Conservation (phyloP, 179 eudicot genomes). For the Heliamphora pulchella region DNA sequence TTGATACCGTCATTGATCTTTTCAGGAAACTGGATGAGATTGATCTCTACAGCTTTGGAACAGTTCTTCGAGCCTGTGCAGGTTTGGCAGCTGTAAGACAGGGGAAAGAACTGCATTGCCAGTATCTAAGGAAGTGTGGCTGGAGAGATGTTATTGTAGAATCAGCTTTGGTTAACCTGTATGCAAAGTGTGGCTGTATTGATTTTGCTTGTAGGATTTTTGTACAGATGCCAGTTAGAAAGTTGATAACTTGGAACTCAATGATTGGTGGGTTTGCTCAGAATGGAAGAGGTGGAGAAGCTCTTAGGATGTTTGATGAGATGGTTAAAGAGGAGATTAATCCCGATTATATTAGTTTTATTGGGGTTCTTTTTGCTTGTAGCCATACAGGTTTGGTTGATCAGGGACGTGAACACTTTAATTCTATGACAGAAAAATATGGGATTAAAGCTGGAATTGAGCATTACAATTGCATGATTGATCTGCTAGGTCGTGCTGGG, state of each 20-base stretch:
- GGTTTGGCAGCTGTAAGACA: slow-evolving; percentile 56
- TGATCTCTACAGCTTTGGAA: slow-evolving; percentile 65
- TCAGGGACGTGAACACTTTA: slow-evolving; percentile 53
- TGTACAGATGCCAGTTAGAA: slow-evolving; percentile 32
- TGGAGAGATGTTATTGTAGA: slow-evolving; percentile 52
- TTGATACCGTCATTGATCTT: slow-evolving; percentile 50
- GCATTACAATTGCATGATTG: slow-evolving; percentile 72
- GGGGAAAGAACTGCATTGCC: slow-evolving; percentile 74
- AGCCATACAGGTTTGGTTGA: slow-evolving; percentile 75
- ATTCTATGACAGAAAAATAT: slow-evolving; percentile 40
- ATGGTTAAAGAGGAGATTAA: slow-evolving; percentile 40
- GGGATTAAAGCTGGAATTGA: slow-evolving; percentile 56
- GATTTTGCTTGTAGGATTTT: slow-evolving; percentile 66
- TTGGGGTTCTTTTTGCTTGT: slow-evolving; percentile 74
- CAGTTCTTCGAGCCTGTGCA: slow-evolving; percentile 79
- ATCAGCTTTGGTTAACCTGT: slow-evolving; percentile 63
- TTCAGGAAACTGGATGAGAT: slow-evolving; percentile 41
- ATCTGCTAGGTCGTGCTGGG: slow-evolving; percentile 76
- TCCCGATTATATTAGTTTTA: slow-evolving; percentile 65
- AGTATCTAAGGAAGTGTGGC: slow-evolving; percentile 52
- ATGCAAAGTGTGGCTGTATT: slow-evolving; percentile 70
- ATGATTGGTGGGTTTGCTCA: slow-evolving; percentile 85
- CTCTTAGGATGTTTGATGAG: slow-evolving; percentile 41
- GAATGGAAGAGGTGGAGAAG: slow-evolving; percentile 56
- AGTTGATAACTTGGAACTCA: slow-evolving; percentile 75